Base-by-base conservation (phyloP, 257 asterid species). In the Solanum raphanifolium region DNA sequence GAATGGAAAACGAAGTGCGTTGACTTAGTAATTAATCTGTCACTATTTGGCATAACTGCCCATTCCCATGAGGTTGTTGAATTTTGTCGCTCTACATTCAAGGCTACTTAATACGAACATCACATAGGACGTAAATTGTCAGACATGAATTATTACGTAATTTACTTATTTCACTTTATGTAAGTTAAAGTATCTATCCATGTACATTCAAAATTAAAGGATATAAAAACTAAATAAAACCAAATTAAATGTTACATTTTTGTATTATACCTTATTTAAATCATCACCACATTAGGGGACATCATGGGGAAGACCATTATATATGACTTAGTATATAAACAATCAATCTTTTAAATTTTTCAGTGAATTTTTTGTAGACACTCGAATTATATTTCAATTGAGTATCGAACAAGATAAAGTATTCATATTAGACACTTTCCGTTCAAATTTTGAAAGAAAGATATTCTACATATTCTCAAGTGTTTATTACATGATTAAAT, bases 121-220 rank as follows among this genome's bases (percentile, higher is more conserved):
- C 58, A 15, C 21, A 48, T 0, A 5, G 0, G 58, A 46, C 6
- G 20, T 13, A 46, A 46, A 46, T 43, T 13, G 0, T 13, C 7
- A 13, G 0, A 46, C 20, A 5, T 46, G 3, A 46, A 46, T 46
- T 5, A 0, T 46, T 46, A 46, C 2, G 6, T 46, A 46, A 46
- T 48, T 13, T 48, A 0, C 3, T 48, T 48, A 0, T 48, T 46
- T 46, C 2, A 13, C 2, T 13, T 46, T 13, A 46, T 46, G 13
- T 4, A 46, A 46, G 2, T 46, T 46, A 0, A 13, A 46, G 0
- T 13, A 46, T 46, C 0, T 46, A 46, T 46, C 0, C 0, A 46
- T 46, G 0, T 0, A 46, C 0, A 46, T 46, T 4, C 0, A 43
- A 43, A 13, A 1, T 43, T 46, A 43, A 43, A 43, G 2, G 2